Percentiles rank a stretch among this genome's conserved stretches.
Conservation (phyloP, 1,284 basidiomycete species). For the Tilletia walkeri region DNA sequence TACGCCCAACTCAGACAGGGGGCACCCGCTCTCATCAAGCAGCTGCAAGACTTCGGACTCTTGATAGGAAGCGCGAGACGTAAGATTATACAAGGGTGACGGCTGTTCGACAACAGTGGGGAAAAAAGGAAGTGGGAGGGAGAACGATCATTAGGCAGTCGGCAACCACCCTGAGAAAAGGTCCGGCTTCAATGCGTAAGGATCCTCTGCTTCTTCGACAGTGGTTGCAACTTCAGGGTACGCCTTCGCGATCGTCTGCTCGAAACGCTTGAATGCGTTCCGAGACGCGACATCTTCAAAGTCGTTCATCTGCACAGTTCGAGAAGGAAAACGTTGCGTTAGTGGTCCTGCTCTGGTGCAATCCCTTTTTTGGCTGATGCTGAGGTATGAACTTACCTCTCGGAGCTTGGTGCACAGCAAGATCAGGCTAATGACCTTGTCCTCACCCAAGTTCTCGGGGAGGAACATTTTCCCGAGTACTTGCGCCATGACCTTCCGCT, state of each 20-base stretch:
- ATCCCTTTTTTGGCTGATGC: not conserved
- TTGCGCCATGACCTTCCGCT: slow-evolving; percentile 77
- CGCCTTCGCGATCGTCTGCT: slow-evolving; percentile 56
- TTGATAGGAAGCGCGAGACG: not conserved
- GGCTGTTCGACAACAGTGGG: too few relatives aligned
- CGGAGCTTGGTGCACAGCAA: slow-evolving; percentile 33
- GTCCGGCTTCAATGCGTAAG: slow-evolving; percentile 7
- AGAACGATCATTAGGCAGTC: not conserved
- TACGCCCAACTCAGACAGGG: too few relatives aligned
- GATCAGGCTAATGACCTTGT: slow-evolving; percentile 32
- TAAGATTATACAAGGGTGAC: too few relatives aligned
- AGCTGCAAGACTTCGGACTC: not conserved
- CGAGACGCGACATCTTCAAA: slow-evolving; percentile 65
- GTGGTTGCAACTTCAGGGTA: slow-evolving; percentile 29
- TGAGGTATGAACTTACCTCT: not conserved
- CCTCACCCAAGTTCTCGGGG: slow-evolving; percentile 65
- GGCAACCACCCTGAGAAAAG: slow-evolving; percentile 8
- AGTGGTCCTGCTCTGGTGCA: not conserved
- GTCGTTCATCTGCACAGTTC: slow-evolving; percentile 26
- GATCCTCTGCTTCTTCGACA: slow-evolving; percentile 15
- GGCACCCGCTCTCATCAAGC: too few relatives aligned
- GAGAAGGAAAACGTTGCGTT: not conserved
- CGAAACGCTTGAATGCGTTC: slow-evolving; percentile 71
- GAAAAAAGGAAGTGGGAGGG: not conserved
- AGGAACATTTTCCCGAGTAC: slow-evolving; percentile 75